phyloP scores from a whole-genome alignment of 2,329 filamentous ascomycete genomes.

The Sarocladium kiliense region DNA sequence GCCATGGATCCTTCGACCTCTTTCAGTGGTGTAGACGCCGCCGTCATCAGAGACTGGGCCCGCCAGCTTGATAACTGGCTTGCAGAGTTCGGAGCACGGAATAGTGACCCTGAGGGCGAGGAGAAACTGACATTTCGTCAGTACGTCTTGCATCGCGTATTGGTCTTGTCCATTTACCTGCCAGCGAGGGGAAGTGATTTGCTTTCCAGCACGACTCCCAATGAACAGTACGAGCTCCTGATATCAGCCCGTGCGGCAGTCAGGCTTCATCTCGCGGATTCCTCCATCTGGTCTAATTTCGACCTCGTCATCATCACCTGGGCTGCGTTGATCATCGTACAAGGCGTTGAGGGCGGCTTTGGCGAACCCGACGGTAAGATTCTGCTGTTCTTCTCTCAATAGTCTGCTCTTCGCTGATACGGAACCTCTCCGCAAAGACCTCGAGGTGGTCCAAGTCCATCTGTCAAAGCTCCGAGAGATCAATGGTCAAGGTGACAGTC shows the following conservation, averaged over 20 bases:
- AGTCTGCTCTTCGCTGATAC: no score
- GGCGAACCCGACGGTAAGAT: conserved; percentile 32
- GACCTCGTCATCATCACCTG: conserved; percentile 39
- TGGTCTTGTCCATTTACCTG: conserved; percentile 38
- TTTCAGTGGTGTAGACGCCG: conserved; percentile 33
- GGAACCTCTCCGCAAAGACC: no score
- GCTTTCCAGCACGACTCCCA: conserved; percentile 29
- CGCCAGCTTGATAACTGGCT: conserved; percentile 36
- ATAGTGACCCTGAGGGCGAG: conserved; percentile 26
- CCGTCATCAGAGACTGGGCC: conserved; percentile 37
- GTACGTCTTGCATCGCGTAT: conserved; percentile 34
- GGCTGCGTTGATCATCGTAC: conserved; percentile 37
- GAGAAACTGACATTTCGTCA: conserved; percentile 32
- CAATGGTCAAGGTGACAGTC: conserved; percentile 15
- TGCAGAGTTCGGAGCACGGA: conserved; percentile 28
- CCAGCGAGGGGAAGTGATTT: conserved; percentile 33
- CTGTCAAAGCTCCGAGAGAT: conserved; percentile 22
- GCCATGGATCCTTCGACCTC: conserved; percentile 17
- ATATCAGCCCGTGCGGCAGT: conserved; percentile 35
- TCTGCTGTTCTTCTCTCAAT: no score
- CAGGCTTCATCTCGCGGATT: conserved; percentile 32
- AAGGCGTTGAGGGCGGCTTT: conserved; percentile 33
- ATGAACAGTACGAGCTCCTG: conserved; percentile 34
- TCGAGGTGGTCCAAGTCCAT: conserved; percentile 23
- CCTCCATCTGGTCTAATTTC: conserved; percentile 38